These are phyloP conservation scores for Neofusicoccum parvum DNA, from an alignment of 2,329 filamentous ascomycete species.

Conservation along the genomic window DNA sequence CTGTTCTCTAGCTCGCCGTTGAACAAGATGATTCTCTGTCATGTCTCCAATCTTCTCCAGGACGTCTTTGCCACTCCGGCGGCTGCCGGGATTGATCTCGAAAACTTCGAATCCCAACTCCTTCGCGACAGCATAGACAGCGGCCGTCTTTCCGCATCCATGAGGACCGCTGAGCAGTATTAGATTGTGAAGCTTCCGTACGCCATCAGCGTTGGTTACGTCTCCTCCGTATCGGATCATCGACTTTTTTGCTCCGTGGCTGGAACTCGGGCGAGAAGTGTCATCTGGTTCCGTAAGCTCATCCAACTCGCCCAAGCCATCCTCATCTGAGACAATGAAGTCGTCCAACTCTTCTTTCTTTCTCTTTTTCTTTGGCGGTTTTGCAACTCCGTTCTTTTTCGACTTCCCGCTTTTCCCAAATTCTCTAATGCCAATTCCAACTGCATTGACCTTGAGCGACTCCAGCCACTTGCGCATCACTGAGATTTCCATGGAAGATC, in stretches of 20 bases:
- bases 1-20: constrained; percentile 41
- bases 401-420: constrained; percentile 20
- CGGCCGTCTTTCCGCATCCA: constrained; percentile 90
- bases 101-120: constrained; percentile 94
- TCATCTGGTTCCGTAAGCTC: constrained; percentile 66
- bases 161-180: constrained; percentile 87
- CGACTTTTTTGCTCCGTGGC: constrained; percentile 42
- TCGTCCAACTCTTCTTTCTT: constrained; percentile 43
- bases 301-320: constrained; percentile 51
- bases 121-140: constrained; percentile 87
- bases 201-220: constrained; percentile 37
- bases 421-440: constrained; percentile 62
- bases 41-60: constrained; percentile 93
- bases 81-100: constrained; percentile 83
- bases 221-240: constrained; percentile 34
- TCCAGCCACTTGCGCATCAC: constrained; percentile 81
- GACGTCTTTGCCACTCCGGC: constrained; percentile 86
- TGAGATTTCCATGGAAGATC: constrained; percentile 68
- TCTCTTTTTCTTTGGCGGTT: constrained; percentile 61
- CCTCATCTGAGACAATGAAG: constrained; percentile 38
- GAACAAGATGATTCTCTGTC: constrained; percentile 91
- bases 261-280: constrained; percentile 13
- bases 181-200: constrained; percentile 65
- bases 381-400: constrained; percentile 26
- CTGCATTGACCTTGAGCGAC: constrained; percentile 72